Base-by-base conservation (phyloP, 306 rosid genomes). In the Malus fusca region DNA sequence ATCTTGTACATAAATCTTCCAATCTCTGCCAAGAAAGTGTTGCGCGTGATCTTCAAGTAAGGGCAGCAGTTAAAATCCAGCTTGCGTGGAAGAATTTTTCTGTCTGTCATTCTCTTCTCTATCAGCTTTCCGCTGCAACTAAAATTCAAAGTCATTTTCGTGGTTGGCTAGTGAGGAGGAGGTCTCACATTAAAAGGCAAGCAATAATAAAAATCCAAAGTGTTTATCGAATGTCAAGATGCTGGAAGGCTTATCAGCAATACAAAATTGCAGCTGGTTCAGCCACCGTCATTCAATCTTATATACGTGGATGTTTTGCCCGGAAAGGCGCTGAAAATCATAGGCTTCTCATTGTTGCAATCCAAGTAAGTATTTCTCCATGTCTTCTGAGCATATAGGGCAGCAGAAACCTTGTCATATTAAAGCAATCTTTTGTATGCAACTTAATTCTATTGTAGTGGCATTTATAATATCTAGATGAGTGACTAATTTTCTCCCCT, bases 271-370 rank as follows among this genome's bases (percentile, higher is more conserved):
- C 76, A 65, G 77, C 30, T n/a, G 60, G 44, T 62, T 87, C 97
- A 71, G 88, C 89, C 60, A 84, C 76, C 66, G 71, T 81, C 61
- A 83, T 93, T 85, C 97, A 91, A 86, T 90, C 97, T 58, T 87
- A 60, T 67, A 80, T 79, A 17, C 92, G 92, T 68, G 90, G 88
- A 56, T 86, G 94, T 88, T 69, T 90, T 87, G 86, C 83, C 72
- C 82, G 80, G 79, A 93, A 85, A 82, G 84, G 71, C 77, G 86
- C 84, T 58, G 71, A 74, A 77, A 71, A 75, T 48, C 81, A 61
- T 30, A 87, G 72, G 85, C 88, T 79, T 81, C 80, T 75, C 69
- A 86, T 91, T 73, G 43, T 84, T 77, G 80, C 77, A 67, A 88
- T 91, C 84, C 98, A 93, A 85, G 98, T 93, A 87, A 87, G 93